Evolutionary conservation across 306 rosid genomes (phyloP).

Genomic region (Albizia julibrissin): DNA sequence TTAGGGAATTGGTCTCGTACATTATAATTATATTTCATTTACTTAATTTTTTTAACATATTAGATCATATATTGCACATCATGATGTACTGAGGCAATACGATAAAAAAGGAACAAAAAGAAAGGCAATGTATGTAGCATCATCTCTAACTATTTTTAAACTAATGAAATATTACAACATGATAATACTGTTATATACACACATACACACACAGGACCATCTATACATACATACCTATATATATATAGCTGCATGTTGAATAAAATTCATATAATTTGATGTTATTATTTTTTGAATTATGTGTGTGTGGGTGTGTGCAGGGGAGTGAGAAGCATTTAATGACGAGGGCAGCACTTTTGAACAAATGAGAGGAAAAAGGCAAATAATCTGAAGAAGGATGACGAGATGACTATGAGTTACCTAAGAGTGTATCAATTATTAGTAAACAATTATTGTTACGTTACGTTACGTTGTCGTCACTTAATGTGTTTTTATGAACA

Average conservation of each 20-base stretch:
- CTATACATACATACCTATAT: neutral
- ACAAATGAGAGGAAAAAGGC: constrained; percentile 49
- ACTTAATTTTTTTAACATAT: neutral
- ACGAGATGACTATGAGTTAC: constrained; percentile 26
- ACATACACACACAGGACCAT: too few relatives aligned
- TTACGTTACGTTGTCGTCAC: constrained; percentile 31
- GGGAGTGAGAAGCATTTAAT: constrained; percentile 70
- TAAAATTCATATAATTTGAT: neutral
- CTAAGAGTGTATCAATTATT: constrained; percentile 39
- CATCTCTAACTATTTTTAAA: neutral
- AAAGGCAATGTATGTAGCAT: neutral
- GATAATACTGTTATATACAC: neutral
- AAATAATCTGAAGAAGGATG: constrained; percentile 1
- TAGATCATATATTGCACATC: neutral
- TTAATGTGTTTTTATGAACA: constrained; percentile 43
- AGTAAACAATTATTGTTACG: constrained; percentile 24
- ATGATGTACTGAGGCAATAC: neutral
- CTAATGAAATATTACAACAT: neutral
- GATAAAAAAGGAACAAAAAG: neutral
- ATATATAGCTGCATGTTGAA: neutral
- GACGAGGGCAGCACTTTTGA: constrained; percentile 73
- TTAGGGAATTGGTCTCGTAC: neutral
- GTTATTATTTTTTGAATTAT: neutral
- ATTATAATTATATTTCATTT: neutral
- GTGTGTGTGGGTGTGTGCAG: constrained; percentile 34